Evolutionary conservation across 805 yeast genomes (phyloP).

Genomic region (Starmerella kuoi): DNA sequence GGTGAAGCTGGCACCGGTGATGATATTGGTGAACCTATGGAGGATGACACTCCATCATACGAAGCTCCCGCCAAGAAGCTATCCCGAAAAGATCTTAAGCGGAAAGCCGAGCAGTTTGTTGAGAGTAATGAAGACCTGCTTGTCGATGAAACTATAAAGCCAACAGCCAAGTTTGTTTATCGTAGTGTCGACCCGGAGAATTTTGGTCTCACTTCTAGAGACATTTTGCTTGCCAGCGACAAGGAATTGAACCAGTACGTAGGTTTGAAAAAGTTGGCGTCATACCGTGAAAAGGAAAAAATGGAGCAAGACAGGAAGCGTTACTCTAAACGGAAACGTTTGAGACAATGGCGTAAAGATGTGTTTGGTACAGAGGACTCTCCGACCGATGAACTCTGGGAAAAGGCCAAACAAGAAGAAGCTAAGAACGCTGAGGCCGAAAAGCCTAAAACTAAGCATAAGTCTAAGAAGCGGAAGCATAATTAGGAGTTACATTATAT

Average conservation of each 20-base stretch:
- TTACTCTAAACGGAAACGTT: conserved; percentile 65
- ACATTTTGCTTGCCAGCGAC: conserved; percentile 84
- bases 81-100: conserved; percentile 47
- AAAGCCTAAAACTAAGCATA: neutral
- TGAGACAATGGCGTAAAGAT: conserved; percentile 81
- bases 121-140: conserved; percentile 56
- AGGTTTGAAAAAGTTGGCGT: conserved; percentile 86
- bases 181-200: conserved; percentile 93
- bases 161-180: conserved; percentile 55
- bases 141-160: conserved; percentile 42
- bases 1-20: conserved; percentile 29
- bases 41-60: conserved; percentile 11
- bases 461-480: conserved; percentile 3
- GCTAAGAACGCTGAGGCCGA: conserved; percentile 11
- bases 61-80: conserved; percentile 34
- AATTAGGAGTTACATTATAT: no score
- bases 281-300: conserved; percentile 68
- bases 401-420: conserved; percentile 18
- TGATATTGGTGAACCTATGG: conserved; percentile 22
- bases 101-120: conserved; percentile 66
- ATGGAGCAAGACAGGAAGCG: conserved; percentile 69
- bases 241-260: conserved; percentile 68
- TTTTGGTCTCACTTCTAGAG: conserved; percentile 74
- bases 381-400: conserved; percentile 27
- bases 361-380: conserved; percentile 53